Evolutionary conservation across 73 alveolate genomes (phyloP), one percentile per base, ranked within the genome.

Genomic region (Durusdinium trenchii): DNA sequence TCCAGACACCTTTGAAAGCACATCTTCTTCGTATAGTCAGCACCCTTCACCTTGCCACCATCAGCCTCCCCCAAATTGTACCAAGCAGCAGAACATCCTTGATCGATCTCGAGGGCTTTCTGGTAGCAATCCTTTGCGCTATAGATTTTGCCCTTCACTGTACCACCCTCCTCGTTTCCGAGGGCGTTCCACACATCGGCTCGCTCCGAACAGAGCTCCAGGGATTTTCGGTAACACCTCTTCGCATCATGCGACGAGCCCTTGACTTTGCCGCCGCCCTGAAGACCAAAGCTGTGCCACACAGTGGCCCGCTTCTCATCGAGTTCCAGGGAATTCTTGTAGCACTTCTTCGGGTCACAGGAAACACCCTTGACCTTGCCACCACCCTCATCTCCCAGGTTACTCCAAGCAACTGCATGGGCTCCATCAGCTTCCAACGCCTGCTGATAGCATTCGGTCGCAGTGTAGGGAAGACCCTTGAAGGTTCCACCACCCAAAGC

Each of bases 1-100:
- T 86, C 60, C 62, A 86, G 20, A 42, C 61, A 18, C 60, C 40
- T 52, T 40, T 1, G 60, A 61, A 26, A 86, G 95, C 95, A 86
- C 61, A 54, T 82, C 60, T 30, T 86, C 60, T 40, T 12, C 36
- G 61, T 32, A 82, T 54, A 86, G 60, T 43, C 6, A 38, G 43
- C n/a, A 54, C 60, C 75, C 43, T 60, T 46, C 81, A 86, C 95
- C 48, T 52, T 57, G 48, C 95, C 95, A n/a, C 95, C 95, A 14
- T 82, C 95, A 6, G 40, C 60, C 10, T 23, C 35, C 30, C 95
- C 95, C 26, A 86, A 42, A 43, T 23, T 18, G 57, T 38, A 30
- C 95, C 95, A 86, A 16, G 69, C 50, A 30, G 35, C 7, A 6
- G 81, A 2, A 51, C 48, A 20, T 40, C 30, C 26, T 43, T 2